phyloP scores from a whole-genome alignment of 768 basidiomycete genomes.

The Boletus pseudo-olivaceus region DNA sequence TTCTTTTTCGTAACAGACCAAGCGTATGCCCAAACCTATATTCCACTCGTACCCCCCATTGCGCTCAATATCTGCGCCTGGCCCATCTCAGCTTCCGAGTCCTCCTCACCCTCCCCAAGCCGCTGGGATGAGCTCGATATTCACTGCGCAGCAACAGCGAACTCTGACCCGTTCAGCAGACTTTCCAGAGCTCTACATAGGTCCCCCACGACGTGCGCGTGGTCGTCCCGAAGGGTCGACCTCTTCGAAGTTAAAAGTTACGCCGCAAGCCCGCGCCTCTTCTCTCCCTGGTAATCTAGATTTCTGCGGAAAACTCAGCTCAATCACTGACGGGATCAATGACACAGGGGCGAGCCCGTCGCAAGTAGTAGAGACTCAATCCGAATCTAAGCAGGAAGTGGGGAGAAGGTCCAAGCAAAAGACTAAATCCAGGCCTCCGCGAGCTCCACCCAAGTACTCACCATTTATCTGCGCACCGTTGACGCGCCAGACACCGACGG shows the following conservation, averaged over 20 bases:
- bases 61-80: slow-evolving; percentile 1
- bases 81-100: slow-evolving; percentile 1
- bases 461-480: slow-evolving; percentile 30
- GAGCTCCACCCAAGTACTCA: slow-evolving; percentile 18
- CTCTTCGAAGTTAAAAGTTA: slow-evolving; percentile 43
- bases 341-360: slow-evolving; percentile 9
- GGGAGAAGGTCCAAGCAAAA: slow-evolving; percentile 15
- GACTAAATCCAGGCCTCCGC: slow-evolving; percentile 20
- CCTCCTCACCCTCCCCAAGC: slow-evolving; percentile 16
- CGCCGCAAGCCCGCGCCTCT: slow-evolving; percentile 14
- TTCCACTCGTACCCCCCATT: slow-evolving; percentile 13
- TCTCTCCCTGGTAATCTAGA: slow-evolving; percentile 5
- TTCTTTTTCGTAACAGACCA: slow-evolving; percentile 19
- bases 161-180: slow-evolving; percentile 32
- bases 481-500: slow-evolving; percentile 2
- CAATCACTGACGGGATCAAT: slow-evolving; percentile 1
- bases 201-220: slow-evolving; percentile 32
- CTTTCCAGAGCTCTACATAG: slow-evolving; percentile 35
- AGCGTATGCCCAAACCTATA: slow-evolving; percentile 24
- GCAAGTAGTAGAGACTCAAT: not conserved
- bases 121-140: not conserved
- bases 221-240: slow-evolving; percentile 40
- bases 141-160: slow-evolving; percentile 2
- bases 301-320: not conserved
- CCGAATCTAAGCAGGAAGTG: not conserved